Evolutionary conservation across 2,329 filamentous ascomycete genomes (phyloP).

Genomic region (Ilyonectria mors-panacis): DNA sequence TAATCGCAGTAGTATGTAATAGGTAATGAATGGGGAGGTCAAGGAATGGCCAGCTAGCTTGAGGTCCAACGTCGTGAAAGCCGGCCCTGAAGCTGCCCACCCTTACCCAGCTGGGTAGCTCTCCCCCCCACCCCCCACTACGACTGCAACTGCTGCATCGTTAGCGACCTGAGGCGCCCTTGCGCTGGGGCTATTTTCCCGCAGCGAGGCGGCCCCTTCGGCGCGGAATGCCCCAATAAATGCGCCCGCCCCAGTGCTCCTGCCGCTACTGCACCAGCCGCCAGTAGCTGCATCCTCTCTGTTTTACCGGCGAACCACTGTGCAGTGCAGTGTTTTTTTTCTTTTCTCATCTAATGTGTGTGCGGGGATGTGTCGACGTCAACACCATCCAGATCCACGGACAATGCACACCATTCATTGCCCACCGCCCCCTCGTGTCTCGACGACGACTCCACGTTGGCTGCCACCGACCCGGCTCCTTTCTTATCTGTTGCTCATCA

Average conservation of each 20-base stretch:
- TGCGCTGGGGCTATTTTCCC: not conserved
- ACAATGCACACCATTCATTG: constrained; percentile 10
- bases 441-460: constrained; percentile 18
- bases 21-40: constrained; percentile 14
- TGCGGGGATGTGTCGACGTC: constrained; percentile 20
- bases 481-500: not conserved
- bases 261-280: constrained; percentile 46
- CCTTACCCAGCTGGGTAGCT: constrained; percentile 39
- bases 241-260: constrained; percentile 37
- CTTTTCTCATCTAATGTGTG: constrained; percentile 19
- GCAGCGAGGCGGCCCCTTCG: constrained; percentile 35
- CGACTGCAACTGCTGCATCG: constrained; percentile 16
- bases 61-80: constrained; percentile 5
- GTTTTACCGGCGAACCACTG: constrained; percentile 28
- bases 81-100: constrained; percentile 24
- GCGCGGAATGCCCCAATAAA: constrained; percentile 41
- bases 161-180: not conserved
- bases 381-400: not conserved
- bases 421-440: constrained; percentile 24
- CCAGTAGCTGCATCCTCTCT: constrained; percentile 39
- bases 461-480: not conserved
- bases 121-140: constrained; percentile 40
- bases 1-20: constrained; percentile 10
- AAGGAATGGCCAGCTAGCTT: constrained; percentile 16
- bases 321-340: constrained; percentile 12